These are phyloP conservation scores for Panicum virgatum DNA, from an alignment of 202 grass and related monocot species.

Conservation along the genomic window DNA sequence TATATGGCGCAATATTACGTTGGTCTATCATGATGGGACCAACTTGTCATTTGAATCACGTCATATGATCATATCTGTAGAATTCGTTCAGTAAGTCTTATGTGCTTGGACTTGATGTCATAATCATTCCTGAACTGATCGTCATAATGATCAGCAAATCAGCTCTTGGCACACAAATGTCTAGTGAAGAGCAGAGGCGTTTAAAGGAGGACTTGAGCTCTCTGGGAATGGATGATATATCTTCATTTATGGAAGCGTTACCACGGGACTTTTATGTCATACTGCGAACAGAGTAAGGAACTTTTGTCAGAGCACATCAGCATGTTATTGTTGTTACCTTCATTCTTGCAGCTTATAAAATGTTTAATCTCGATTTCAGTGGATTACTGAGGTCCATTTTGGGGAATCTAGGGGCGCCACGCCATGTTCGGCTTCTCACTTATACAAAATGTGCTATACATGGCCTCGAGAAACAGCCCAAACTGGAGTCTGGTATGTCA, in stretches of 20 bases:
- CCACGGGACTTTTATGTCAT: slow-evolving; percentile 78
- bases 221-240: slow-evolving; percentile 83
- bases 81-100: neutral
- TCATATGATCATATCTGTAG: neutral
- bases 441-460: slow-evolving; percentile 86
- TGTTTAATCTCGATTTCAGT: slow-evolving; percentile 51
- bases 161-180: slow-evolving; percentile 72
- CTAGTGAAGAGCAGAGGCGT: slow-evolving; percentile 72
- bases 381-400: slow-evolving; percentile 85
- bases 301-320: neutral
- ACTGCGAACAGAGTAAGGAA: slow-evolving; percentile 80
- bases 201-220: slow-evolving; percentile 69
- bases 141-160: slow-evolving; percentile 66
- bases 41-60: neutral
- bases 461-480: slow-evolving; percentile 61
- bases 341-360: slow-evolving; percentile 28
- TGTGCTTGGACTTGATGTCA: neutral
- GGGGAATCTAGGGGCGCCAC: slow-evolving; percentile 66
- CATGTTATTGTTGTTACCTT: slow-evolving; percentile 12
- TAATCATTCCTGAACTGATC: neutral
- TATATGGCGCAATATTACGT: neutral
- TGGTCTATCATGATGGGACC: neutral
- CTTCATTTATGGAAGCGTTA: slow-evolving; percentile 88
- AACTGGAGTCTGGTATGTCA: slow-evolving; percentile 46
- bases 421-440: slow-evolving; percentile 72